phyloP scores from a whole-genome alignment of 768 basidiomycete species.

The Naganishia friedmannii region DNA sequence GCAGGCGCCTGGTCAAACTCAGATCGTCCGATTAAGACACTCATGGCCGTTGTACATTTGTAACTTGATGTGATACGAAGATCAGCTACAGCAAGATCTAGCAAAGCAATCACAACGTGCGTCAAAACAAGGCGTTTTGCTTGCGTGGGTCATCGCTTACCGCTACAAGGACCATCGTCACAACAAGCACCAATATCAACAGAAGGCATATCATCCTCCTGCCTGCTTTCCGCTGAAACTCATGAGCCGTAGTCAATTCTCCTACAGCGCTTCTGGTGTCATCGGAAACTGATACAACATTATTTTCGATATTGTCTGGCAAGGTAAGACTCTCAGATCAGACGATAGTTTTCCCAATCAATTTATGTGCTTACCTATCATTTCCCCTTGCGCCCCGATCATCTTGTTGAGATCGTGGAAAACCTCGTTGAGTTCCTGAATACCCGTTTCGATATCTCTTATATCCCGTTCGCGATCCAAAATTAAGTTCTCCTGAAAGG shows the following conservation, averaged over 20 bases:
- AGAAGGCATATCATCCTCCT: constrained; percentile 83
- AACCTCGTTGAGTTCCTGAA: constrained; percentile 92
- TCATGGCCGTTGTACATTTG: neutral
- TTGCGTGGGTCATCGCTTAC: constrained; percentile 58
- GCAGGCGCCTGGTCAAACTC: too few relatives aligned
- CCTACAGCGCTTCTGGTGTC: constrained; percentile 79
- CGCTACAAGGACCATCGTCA: constrained; percentile 82
- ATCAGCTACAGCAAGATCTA: neutral
- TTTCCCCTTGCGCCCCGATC: constrained; percentile 87
- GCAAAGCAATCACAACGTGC: neutral
- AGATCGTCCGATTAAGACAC: too few relatives aligned
- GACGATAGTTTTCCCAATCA: neutral
- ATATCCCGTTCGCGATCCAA: constrained; percentile 93
- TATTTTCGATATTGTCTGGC: constrained; percentile 89
- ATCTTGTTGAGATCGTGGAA: constrained; percentile 93
- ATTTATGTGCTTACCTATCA: constrained; percentile 68
- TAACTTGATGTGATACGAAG: neutral
- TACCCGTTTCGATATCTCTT: constrained; percentile 91
- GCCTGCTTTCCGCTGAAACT: constrained; percentile 92
- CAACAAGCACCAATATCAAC: constrained; percentile 79
- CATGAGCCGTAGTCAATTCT: constrained; percentile 82
- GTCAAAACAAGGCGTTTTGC: neutral
- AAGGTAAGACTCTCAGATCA: neutral
- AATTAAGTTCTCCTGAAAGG: constrained; percentile 94
- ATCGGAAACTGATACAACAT: constrained; percentile 77